Conservation (phyloP, 371 early-diverging fungal genomes). For the Massospora cicadina region DNA sequence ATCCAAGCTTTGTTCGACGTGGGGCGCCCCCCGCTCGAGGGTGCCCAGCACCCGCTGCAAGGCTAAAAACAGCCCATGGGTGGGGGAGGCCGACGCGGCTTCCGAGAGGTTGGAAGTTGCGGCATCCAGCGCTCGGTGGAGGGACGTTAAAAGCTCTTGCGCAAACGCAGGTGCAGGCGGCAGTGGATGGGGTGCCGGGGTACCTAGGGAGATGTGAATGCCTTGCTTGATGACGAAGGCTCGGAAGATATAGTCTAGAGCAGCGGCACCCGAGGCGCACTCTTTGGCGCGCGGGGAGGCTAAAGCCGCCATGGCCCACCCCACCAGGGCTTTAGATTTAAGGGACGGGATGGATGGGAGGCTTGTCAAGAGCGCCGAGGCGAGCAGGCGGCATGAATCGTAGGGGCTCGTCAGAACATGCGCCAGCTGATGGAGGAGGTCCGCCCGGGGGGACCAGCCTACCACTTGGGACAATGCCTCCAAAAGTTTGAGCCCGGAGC, state of each 20-base stretch:
- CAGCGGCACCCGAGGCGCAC: not conserved
- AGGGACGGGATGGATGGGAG: not conserved
- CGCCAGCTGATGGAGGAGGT: not conserved
- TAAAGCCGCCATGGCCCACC: not conserved
- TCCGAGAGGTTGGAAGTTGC: not conserved
- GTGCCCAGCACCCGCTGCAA: not conserved
- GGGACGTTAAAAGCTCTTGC: not conserved
- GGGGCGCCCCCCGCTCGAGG: not conserved
- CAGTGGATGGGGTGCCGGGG: not conserved
- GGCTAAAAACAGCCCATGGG: not conserved
- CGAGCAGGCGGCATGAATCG: not conserved
- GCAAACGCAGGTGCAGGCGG: not conserved
- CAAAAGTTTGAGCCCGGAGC: conserved; percentile 15
- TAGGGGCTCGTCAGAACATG: not conserved
- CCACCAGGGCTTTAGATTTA: not conserved
- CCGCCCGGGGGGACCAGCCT: not conserved
- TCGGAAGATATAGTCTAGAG: not conserved
- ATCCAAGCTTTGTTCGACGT: not conserved
- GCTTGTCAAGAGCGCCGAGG: not conserved
- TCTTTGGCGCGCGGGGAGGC: not conserved
- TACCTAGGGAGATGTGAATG: not conserved
- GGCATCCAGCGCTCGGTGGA: not conserved
- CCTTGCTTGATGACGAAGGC: not conserved
- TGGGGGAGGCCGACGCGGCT: not conserved
- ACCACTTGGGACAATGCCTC: not conserved